Evolutionary conservation across 2,329 filamentous ascomycete species (phyloP), one percentile per base, ranked within the genome.

Genomic region (Aspergillus awamori): DNA sequence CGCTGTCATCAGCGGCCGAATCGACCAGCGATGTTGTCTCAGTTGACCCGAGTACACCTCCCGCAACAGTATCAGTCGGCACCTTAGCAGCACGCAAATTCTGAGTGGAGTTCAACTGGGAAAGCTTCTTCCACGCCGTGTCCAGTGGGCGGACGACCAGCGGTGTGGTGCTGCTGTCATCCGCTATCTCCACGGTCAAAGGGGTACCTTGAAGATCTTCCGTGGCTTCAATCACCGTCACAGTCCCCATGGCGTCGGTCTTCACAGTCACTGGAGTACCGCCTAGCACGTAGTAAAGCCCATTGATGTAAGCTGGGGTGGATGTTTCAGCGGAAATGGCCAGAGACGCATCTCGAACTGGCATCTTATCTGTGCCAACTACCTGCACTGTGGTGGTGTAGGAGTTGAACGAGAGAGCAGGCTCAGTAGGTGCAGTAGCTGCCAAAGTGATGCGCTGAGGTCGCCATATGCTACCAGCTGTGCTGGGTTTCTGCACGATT

Each of bases 131-230:
- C 10, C 51, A 49, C 13, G 55, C 28, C 6, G 41, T 54, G 8
- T 45, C 33, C 60, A 62, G 55, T 2, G 55, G 51, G 22, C 53
- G 55, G 51, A 59, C 45, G 1, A 17, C 26, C 11, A 39, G 36
- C 36, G 13, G 36, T 8, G 36, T 39, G 36, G 26, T 26, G 11
- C 36, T 39, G 13, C 11, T n/a, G 36, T 39, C 36, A 39, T 39
- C 36, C 13, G 5, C 2, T n/a, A 39, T 15, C 36, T 13, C 13
- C 36, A 39, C 28, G 6, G 48, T 52, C 4, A 52, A 15, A 5
- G 11, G 5, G 8, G 28, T 33, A 11, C 22, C 48, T 15, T 52
- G 48, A 8, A 52, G 48, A 13, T 33, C 33, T 10, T 52, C 48
- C 5, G 28, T 52, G 4, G 48, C 48, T 17, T 52, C 28, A 17